phyloP scores from a whole-genome alignment of 73 alveolate species.

The Paramecium caudatum region DNA sequence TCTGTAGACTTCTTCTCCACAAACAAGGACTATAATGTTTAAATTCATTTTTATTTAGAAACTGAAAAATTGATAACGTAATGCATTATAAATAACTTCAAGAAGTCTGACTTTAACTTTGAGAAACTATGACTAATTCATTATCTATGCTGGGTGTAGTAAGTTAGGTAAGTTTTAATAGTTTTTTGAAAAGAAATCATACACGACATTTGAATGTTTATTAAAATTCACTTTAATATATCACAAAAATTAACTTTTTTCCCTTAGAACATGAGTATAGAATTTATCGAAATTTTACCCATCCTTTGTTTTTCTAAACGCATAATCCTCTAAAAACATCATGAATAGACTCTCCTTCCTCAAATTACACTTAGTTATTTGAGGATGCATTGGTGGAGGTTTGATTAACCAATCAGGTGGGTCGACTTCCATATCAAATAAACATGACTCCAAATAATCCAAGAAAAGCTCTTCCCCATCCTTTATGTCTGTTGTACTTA shows the following conservation, averaged over 20 bases:
- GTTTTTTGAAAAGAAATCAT: too few relatives aligned
- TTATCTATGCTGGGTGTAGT: too few relatives aligned
- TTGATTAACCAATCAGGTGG: slow-evolving; percentile 67
- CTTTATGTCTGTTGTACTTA: slow-evolving; percentile 41
- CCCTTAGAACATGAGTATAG: not conserved
- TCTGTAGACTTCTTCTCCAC: too few relatives aligned
- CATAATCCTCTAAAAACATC: slow-evolving; percentile 29
- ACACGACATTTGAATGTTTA: too few relatives aligned
- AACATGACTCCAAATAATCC: slow-evolving; percentile 69
- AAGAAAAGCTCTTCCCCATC: slow-evolving; percentile 73
- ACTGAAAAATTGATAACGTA: too few relatives aligned
- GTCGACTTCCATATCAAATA: slow-evolving; percentile 59
- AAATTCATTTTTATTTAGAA: too few relatives aligned
- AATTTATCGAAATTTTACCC: slow-evolving; percentile 30
- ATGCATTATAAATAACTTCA: too few relatives aligned
- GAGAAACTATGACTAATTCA: too few relatives aligned
- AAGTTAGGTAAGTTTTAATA: too few relatives aligned
- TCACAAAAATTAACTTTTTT: slow-evolving; percentile 2
- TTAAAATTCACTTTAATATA: too few relatives aligned
- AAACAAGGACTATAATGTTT: too few relatives aligned
- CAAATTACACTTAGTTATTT: not conserved
- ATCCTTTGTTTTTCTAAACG: slow-evolving; percentile 10
- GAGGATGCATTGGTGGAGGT: slow-evolving; percentile 70
- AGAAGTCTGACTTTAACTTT: too few relatives aligned
- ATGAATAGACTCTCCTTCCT: not conserved